Base-by-base conservation (phyloP, 148 eudicot genomes). In the Amaranthus hypochondriacus region DNA sequence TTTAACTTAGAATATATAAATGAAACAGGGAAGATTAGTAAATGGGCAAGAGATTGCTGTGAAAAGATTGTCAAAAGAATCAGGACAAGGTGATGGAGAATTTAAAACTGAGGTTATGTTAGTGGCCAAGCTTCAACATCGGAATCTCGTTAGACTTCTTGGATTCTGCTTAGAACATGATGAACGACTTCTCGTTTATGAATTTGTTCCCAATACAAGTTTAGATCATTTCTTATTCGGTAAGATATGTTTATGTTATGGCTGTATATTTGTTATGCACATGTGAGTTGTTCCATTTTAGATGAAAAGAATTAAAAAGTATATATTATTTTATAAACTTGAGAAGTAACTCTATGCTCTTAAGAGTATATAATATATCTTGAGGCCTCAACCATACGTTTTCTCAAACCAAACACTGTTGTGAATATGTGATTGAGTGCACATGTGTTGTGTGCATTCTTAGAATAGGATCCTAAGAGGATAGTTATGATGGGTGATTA, bases 151-250 rank as follows among this genome's bases (percentile, higher is more conserved):
- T 14, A 75, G 74, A 62, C 77, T 85, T 3, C 62, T 85, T 7
- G 88, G 88, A 28, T 87, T 83, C 50, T 81, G 76, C 66, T 42
- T 83, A 7, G 72, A 73, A 52, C 75, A 81, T 73, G 76, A 63
- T 4, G 87, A 83, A 80, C 83, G 72, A 48, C 76, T 89, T 21
- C 83, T 87, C 12, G 69, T 89, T 7, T 89, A 87, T 44, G 90
- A 87, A 71, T 85, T 80, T 14, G 72, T 83, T 21, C 77, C 75
- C 9, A 89, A 87, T 43, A 51, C 70, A 10, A 89, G 90, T 62
- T 81, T 89, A 0, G 87, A 89, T 69, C 73, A 56, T 8, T 84
- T 85, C 69, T 42, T 86, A n/a, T 71, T 77, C 50, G 75, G 75
- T 77, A 76, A 13, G 64, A 1, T 57, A 18, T 18, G 18, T 10